phyloP scores from a whole-genome alignment of 2,329 filamentous ascomycete species.

The Botrytis galanthina region DNA sequence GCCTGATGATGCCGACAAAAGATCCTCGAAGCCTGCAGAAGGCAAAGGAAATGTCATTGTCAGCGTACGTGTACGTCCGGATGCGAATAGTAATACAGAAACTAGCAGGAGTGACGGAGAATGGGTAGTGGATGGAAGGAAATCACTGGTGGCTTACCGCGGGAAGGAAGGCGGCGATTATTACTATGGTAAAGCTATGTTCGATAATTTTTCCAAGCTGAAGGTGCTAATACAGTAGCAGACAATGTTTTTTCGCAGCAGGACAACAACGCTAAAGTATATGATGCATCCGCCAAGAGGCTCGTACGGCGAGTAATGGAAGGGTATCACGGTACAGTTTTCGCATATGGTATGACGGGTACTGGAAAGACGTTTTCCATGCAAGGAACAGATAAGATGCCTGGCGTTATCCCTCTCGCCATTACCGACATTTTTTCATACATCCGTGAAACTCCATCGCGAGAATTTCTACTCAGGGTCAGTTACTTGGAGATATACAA shows the following conservation, averaged over 20 bases:
- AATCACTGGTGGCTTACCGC: slow-evolving; percentile 75
- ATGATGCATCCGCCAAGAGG: slow-evolving; percentile 90
- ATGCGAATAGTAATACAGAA: slow-evolving; percentile 62
- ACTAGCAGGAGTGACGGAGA: slow-evolving; percentile 67
- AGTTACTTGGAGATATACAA: slow-evolving; percentile 99
- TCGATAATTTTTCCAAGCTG: background rate
- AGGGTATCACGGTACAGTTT: slow-evolving; percentile 96
- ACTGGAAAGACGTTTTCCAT: slow-evolving; percentile 99
- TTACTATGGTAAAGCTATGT: slow-evolving; percentile 68
- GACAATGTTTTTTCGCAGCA: slow-evolving; percentile 96
- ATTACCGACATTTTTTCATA: slow-evolving; percentile 99
- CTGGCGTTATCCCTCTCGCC: slow-evolving; percentile 92
- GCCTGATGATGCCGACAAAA: slow-evolving; percentile 36
- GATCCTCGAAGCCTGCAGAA: slow-evolving; percentile 56
- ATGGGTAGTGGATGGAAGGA: slow-evolving; percentile 87
- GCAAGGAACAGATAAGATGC: slow-evolving; percentile 94
- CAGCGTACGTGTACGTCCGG: slow-evolving; percentile 89
- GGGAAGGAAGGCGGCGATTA: slow-evolving; percentile 93
- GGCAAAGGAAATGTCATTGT: slow-evolving; percentile 93
- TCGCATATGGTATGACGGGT: slow-evolving; percentile 98
- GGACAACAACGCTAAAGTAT: slow-evolving; percentile 92
- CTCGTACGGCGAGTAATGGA: slow-evolving; percentile 97
- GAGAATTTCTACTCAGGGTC: slow-evolving; percentile 91
- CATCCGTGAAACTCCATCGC: slow-evolving; percentile 91
- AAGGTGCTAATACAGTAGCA: slow-evolving; percentile 42